Percentiles rank a stretch among this genome's conserved stretches.
Conservation (phyloP, 2,329 filamentous ascomycete genomes). For the Verticillium nubilum region DNA sequence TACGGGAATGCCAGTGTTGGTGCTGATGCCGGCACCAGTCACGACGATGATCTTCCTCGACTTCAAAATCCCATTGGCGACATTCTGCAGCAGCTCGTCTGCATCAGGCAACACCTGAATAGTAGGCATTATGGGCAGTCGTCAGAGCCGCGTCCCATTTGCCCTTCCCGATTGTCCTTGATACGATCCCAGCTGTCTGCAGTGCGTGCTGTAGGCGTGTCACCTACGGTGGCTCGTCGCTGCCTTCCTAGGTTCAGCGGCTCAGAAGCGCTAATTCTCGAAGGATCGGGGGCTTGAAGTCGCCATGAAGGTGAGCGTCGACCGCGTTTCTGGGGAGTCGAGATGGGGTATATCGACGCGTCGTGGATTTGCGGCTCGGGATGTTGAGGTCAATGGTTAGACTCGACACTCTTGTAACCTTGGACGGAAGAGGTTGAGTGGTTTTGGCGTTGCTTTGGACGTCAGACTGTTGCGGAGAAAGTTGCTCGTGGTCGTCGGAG, state of each 20-base stretch:
- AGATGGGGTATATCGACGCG: background rate
- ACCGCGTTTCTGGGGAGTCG: background rate
- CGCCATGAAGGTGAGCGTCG: background rate
- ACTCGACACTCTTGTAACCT: background rate
- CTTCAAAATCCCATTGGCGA: slow-evolving; percentile 59
- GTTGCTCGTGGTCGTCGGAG: background rate
- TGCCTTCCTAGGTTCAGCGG: background rate
- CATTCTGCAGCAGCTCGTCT: slow-evolving; percentile 52
- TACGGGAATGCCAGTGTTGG: slow-evolving; percentile 71
- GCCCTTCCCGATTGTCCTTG: background rate
- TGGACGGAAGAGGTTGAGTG: background rate
- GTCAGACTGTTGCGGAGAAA: background rate
- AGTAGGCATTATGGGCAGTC: slow-evolving; percentile 46
- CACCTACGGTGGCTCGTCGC: background rate
- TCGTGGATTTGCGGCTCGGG: background rate
- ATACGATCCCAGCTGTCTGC: background rate
- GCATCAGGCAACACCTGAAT: slow-evolving; percentile 47
- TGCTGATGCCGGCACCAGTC: slow-evolving; percentile 69
- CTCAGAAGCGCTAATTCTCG: background rate
- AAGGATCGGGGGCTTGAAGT: background rate
- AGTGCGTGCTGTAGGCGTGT: background rate
- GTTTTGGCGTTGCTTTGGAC: background rate
- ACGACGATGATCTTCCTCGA: slow-evolving; percentile 66
- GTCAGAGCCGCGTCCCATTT: slow-evolving; percentile 3
- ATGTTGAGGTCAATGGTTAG: too few relatives aligned